Conservation (phyloP, 1,139 yeast genomes). For the Zygosaccharomyces pseudobailii region DNA sequence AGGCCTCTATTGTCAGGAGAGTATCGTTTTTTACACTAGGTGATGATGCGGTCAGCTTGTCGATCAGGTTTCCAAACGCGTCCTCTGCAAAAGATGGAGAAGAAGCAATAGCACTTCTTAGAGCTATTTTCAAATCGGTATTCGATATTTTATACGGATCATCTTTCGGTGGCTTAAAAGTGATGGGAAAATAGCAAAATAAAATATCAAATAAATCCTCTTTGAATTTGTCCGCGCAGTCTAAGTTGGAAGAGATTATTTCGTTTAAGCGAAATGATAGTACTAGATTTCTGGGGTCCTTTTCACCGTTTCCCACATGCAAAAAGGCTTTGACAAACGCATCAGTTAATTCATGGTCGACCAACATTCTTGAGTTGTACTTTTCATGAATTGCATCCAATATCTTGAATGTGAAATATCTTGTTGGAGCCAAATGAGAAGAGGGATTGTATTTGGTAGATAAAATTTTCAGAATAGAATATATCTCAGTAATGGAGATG, state of each 20-base stretch:
- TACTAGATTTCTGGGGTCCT: slow-evolving; percentile 85
- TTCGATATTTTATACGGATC: slow-evolving; percentile 86
- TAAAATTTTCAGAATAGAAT: slow-evolving; percentile 41
- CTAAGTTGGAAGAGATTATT: slow-evolving; percentile 44
- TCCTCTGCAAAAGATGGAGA: slow-evolving; percentile 66
- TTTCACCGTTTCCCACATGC: slow-evolving; percentile 77
- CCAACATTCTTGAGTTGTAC: slow-evolving; percentile 17
- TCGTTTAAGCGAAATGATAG: slow-evolving; percentile 59
- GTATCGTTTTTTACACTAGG: slow-evolving; percentile 75
- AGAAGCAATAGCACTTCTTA: slow-evolving; percentile 57
- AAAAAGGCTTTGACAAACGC: slow-evolving; percentile 53
- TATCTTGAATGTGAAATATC: slow-evolving; percentile 57
- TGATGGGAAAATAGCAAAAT: slow-evolving; percentile 94
- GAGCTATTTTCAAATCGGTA: slow-evolving; percentile 56
- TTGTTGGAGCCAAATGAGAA: slow-evolving; percentile 57
- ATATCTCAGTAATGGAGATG: slow-evolving; percentile 36
- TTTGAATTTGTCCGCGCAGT: slow-evolving; percentile 38
- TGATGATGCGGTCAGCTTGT: slow-evolving; percentile 80
- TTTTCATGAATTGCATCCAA: slow-evolving; percentile 38
- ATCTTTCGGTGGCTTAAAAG: slow-evolving; percentile 87
- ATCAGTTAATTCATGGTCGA: slow-evolving; percentile 31
- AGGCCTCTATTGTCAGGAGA: slow-evolving; percentile 53
- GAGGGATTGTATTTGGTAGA: slow-evolving; percentile 52
- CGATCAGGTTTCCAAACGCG: slow-evolving; percentile 70
- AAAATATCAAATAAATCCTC: slow-evolving; percentile 80